phyloP scores from a whole-genome alignment of 108 stramenopile genomes.

The Epithemia pelagica region DNA sequence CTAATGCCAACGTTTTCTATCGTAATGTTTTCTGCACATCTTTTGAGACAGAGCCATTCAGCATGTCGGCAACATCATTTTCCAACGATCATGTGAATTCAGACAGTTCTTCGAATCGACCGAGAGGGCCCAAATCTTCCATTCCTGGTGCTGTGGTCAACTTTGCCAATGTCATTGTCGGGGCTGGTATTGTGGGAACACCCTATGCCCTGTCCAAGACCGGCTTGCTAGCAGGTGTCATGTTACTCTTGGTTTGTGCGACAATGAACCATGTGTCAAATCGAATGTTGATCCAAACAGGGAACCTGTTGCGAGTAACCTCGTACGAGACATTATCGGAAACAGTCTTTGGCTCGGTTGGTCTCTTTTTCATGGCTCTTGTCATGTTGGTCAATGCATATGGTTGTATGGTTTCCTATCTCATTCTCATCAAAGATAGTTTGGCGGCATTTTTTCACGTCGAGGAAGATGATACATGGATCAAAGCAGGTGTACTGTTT shows the following conservation, averaged over 20 bases:
- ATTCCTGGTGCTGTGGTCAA: slow-evolving; percentile 60
- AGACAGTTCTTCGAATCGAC: no score
- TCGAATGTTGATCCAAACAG: slow-evolving; percentile 60
- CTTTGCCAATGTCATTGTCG: slow-evolving; percentile 74
- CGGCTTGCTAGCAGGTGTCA: slow-evolving; percentile 52
- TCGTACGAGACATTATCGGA: slow-evolving; percentile 63
- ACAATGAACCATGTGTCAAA: slow-evolving; percentile 59
- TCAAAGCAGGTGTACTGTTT: slow-evolving; percentile 49
- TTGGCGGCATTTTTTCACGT: slow-evolving; percentile 43
- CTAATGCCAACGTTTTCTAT: no score
- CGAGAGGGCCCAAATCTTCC: slow-evolving; percentile 42
- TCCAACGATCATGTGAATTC: no score
- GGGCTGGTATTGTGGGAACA: slow-evolving; percentile 81
- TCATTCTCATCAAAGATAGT: slow-evolving; percentile 76
- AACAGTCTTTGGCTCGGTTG: slow-evolving; percentile 45
- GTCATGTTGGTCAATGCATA: slow-evolving; percentile 73
- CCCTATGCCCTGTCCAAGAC: slow-evolving; percentile 62
- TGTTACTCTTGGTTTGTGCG: slow-evolving; percentile 47
- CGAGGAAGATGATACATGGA: slow-evolving; percentile 23
- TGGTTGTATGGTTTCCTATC: slow-evolving; percentile 80
- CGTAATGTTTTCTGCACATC: no score
- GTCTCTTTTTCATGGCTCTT: slow-evolving; percentile 43
- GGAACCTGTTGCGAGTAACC: slow-evolving; percentile 29
- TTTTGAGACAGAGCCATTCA: no score
- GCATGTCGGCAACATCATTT: no score